A percentile compares a stretch with the other conserved stretches of the same genome.
Conservation (phyloP, 2,329 filamentous ascomycete genomes). For the Paraphaeosphaeria minitans region DNA sequence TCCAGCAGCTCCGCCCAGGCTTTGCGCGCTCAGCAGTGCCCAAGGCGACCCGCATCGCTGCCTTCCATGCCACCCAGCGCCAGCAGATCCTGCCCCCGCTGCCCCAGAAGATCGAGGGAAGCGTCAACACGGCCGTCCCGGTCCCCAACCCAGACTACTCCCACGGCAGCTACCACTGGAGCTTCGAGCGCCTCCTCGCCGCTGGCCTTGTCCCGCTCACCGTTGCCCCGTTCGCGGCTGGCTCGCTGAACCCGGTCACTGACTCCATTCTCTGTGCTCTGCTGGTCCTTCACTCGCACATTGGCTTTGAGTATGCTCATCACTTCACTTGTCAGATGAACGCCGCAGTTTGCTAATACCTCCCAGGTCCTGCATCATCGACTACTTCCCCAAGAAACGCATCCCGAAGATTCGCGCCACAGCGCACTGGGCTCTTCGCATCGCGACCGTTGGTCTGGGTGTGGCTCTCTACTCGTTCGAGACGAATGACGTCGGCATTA, state of each 20-base stretch:
- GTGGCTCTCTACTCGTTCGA: conserved; percentile 97
- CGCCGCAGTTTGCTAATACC: conserved; percentile 16
- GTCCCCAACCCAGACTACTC: conserved; percentile 73
- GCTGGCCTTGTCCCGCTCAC: conserved; percentile 83
- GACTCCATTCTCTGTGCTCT: conserved; percentile 85
- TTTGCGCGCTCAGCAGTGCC: conserved; percentile 51
- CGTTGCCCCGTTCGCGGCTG: conserved; percentile 88
- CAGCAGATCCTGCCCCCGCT: conserved; percentile 79
- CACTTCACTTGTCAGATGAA: not conserved
- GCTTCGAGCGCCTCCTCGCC: conserved; percentile 84
- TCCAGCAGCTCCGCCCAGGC: conserved; percentile 44
- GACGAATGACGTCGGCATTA: conserved; percentile 96
- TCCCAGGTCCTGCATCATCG: conserved; percentile 72
- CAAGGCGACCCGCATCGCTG: conserved; percentile 63
- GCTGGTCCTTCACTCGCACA: conserved; percentile 90
- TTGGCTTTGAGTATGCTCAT: conserved; percentile 78
- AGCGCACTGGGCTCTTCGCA: conserved; percentile 80
- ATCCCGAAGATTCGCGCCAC: conserved; percentile 69
- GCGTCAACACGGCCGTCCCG: conserved; percentile 82
- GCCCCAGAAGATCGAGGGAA: conserved; percentile 83
- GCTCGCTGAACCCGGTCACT: conserved; percentile 84
- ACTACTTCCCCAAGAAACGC: conserved; percentile 81
- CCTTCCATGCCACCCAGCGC: conserved; percentile 84
- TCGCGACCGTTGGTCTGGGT: conserved; percentile 78
- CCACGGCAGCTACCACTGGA: conserved; percentile 98